Evolutionary conservation across 2,329 filamentous ascomycete species (phyloP), one percentile per base, ranked within the genome.

Genomic region (Trichophyton benhamiae): DNA sequence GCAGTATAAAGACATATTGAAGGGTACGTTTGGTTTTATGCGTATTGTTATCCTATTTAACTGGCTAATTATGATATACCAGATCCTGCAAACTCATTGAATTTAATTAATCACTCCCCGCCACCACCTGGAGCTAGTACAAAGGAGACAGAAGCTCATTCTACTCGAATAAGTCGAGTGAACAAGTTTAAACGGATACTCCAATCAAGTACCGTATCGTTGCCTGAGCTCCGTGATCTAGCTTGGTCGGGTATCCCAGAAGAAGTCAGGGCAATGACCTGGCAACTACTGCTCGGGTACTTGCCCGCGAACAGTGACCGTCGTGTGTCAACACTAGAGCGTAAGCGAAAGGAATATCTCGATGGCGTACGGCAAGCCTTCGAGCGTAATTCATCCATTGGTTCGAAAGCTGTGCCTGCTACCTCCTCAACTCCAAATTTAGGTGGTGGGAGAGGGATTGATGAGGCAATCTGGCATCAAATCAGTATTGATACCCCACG

Each of bases 381-480:
- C 69, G 82, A 84, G 61, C 77, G 80, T 46, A 78, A 79, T 5
- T 79, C 73, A 20, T 74, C 75, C 30, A 72, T 72, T 36, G 73
- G 71, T 65, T 55, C 69, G 68, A 78, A 76, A 13, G 69, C 61
- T 52, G 69, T n/a, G 70, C 71, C 0, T 33, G 73, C 77, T 0
- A 70, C 71, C 36, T 68, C 74, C 46, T 74, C 78, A 6, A 70
- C 65, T 36, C 72, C 75, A 11, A 59, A 65, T 15, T 68, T 72
- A 33, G 81, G 84, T 49, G 79, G 81, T 64, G 84, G 85, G 1
- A 83, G 89, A 60, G 92, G 91, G 1, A 77, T 99, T 17, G 95
- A 99, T 68, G 94, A 99, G 77, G 88, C 90, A n/a, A 86, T 99
- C 63, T 99, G 94, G 94, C 94, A 99, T 77, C 94, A 99, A 72